These are phyloP conservation scores for Cucurbita argyrosperma DNA, from an alignment of 306 rosid genomes.

Conservation along the genomic window DNA sequence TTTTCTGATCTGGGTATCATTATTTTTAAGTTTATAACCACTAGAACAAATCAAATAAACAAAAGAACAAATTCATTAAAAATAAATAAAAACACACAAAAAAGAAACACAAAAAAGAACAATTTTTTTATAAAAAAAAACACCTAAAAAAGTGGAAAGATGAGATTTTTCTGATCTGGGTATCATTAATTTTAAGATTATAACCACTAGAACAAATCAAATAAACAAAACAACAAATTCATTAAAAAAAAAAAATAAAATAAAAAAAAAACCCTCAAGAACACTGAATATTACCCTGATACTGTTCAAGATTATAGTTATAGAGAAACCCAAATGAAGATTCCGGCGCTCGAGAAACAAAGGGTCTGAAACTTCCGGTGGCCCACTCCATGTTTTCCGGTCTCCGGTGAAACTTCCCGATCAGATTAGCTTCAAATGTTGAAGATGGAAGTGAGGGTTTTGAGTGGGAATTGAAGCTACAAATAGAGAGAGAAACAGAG, in stretches of 20 bases:
- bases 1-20: neutral
- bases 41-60: neutral
- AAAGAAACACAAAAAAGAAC: neutral
- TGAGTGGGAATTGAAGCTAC: slow-evolving; percentile 35
- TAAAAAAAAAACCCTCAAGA: neutral
- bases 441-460: neutral
- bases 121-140: neutral
- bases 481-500: slow-evolving; percentile 6
- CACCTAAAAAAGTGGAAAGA: neutral
- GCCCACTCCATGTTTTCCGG: slow-evolving; percentile 55
- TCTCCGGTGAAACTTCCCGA: neutral
- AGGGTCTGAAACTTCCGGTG: slow-evolving; percentile 51
- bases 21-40: neutral
- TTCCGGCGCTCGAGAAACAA: slow-evolving; percentile 23
- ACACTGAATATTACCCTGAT: slow-evolving; percentile 3
- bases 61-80: neutral
- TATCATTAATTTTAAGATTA: neutral
- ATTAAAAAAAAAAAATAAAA: neutral
- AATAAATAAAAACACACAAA: too few relatives aligned
- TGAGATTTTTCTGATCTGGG: neutral
- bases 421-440: neutral
- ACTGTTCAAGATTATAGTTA: slow-evolving; percentile 10
- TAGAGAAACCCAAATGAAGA: slow-evolving; percentile 13
- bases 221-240: neutral
- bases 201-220: neutral